A percentile compares a stretch with the other conserved stretches of the same genome.
Conservation (phyloP, 1,284 basidiomycete species). For the Moesziomyces globuligerus region DNA sequence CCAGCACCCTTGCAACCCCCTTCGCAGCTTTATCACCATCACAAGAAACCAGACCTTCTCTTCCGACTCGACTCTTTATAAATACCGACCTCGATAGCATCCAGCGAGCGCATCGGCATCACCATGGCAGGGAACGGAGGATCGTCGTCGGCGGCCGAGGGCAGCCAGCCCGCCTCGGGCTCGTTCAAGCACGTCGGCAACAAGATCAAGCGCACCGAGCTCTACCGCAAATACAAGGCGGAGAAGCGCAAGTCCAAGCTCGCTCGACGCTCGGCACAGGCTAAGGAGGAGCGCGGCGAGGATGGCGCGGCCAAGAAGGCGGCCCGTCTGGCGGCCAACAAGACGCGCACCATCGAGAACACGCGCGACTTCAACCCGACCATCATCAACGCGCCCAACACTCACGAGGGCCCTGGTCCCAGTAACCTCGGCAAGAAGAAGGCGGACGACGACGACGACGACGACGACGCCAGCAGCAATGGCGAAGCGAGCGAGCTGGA, state of each 20-base stretch:
- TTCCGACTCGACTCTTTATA: no score
- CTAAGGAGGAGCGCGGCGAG: conserved; percentile 71
- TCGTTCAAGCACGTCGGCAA: conserved; percentile 65
- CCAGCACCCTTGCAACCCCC: no score
- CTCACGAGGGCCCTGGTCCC: conserved; percentile 69
- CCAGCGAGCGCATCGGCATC: no score
- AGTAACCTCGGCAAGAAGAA: conserved; percentile 30
- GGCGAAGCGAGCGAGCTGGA: conserved; percentile 42
- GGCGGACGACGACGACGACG: conserved; percentile 3
- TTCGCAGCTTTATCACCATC: neutral
- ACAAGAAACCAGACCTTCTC: no score
- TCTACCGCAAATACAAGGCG: conserved; percentile 76
- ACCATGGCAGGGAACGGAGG: conserved; percentile 19
- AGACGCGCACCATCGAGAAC: conserved; percentile 92
- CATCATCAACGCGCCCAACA: conserved; percentile 69
- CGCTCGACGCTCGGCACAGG: conserved; percentile 76
- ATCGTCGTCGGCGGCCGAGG: conserved; percentile 16
- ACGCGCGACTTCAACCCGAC: conserved; percentile 88
- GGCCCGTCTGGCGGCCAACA: conserved; percentile 79
- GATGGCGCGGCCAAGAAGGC: conserved; percentile 77
- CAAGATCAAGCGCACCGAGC: conserved; percentile 67
- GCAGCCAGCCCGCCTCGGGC: conserved; percentile 33
- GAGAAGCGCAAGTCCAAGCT: conserved; percentile 84
- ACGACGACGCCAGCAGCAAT: conserved; percentile 6
- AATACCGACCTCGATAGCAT: no score